These are phyloP conservation scores for Liriodendron chinense DNA, from an alignment of 164 flowering plant genomes.

Conservation along the genomic window DNA sequence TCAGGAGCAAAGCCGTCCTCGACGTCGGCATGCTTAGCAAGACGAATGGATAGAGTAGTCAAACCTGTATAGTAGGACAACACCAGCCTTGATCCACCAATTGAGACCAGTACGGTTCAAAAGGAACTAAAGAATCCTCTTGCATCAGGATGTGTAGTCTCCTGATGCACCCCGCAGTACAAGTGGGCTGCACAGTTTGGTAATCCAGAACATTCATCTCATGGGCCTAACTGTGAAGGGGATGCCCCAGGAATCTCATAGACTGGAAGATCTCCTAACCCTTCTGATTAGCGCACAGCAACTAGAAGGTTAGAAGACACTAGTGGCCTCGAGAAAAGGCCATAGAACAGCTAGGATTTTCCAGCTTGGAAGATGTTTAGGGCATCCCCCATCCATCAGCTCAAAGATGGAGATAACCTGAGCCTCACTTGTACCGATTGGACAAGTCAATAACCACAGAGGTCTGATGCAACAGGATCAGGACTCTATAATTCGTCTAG, in stretches of 20 bases:
- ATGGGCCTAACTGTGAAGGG: background rate
- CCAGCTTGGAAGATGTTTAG: background rate
- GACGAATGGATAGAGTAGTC: conserved; percentile 22
- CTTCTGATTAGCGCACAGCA: background rate
- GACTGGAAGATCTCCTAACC: background rate
- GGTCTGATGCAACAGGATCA: background rate
- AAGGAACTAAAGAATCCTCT: no score
- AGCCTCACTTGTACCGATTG: conserved; percentile 4
- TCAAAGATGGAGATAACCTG: no score
- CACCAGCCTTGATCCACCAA: no score
- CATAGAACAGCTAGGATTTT: background rate
- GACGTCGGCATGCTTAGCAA: conserved; percentile 32
- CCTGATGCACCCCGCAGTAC: no score
- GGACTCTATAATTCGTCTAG: background rate
- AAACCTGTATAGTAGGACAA: conserved; percentile 13
- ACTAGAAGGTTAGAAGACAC: background rate
- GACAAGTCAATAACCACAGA: background rate
- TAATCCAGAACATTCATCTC: no score
- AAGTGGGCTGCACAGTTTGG: no score
- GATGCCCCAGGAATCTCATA: background rate
- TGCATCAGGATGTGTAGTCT: no score
- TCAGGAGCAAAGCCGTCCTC: conserved; percentile 38
- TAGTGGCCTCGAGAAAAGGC: background rate
- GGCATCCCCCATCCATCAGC: no score
- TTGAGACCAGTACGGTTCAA: no score